Evolutionary conservation across 2,329 filamentous ascomycete species (phyloP), one percentile per base, ranked within the genome.

Genomic region (Fusarium robinianum): DNA sequence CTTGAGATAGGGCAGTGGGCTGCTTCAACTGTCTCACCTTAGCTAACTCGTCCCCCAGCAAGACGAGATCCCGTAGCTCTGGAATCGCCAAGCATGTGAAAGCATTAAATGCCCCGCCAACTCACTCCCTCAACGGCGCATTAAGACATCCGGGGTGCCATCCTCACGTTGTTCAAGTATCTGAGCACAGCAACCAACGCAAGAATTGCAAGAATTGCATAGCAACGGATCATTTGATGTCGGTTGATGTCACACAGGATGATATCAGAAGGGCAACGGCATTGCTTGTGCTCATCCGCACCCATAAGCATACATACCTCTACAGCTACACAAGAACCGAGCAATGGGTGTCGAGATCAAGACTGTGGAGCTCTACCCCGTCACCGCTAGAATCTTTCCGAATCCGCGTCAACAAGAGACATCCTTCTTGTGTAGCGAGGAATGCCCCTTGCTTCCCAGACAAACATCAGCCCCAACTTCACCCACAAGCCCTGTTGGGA

Each of bases 51-150:
- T 41, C 33, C 40, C 34, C 42, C 23, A 26, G 18, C 25, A 30
- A 54, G 18, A 52, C 43, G 44, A 49, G 16, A 14, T 44, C 45
- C 35, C 30, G 37, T 35, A 26, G 15, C 29, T 29, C 44, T 21
- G 40, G 56, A 46, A 52, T 56, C 41, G 25, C 32, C 39, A 51
- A 51, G 51, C 8, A 41, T 31, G 12, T 25, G 26, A 23, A 32
- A 31, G 7, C 15, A 17, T 17, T 18, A n/a, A 39, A 16, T 43
- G 37, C 30, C 40, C 43, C 22, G 41, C 36, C 50, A 51, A 50
- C 51, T 41, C 16, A 21, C 23, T 41, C 35, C 34, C 27, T 31
- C 42, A 40, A 45, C 27, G 14, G 22, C 26, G 25, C 9, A 10
- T 43, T 37, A 44, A 60, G 45, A 51, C 56, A 51, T 36, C 14